Evolutionary conservation across 192 early-diverging fungal species (phyloP).

Genomic region (Coemansia sp.): DNA sequence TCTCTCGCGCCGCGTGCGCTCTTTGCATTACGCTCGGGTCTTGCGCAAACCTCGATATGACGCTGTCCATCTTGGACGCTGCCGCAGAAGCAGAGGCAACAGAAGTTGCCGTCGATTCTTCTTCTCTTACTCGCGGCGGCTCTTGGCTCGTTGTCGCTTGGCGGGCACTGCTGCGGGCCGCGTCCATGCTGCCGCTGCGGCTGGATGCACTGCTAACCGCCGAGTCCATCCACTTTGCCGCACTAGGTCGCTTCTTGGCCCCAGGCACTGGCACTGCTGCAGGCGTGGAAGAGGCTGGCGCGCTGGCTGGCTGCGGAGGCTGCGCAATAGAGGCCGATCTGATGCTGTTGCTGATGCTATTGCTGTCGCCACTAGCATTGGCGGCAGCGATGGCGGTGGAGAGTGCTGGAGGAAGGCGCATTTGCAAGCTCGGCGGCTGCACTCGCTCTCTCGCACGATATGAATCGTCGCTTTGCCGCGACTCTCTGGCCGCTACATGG

Average conservation of each 20-base stretch:
- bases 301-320: neutral
- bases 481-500: neutral
- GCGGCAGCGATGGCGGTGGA: neutral
- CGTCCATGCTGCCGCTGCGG: neutral
- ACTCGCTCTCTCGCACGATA: neutral
- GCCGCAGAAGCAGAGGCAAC: neutral
- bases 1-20: conserved; percentile 26
- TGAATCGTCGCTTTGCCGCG: neutral
- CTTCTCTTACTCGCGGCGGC: neutral
- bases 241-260: neutral
- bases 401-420: neutral
- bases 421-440: neutral
- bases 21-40: conserved; percentile 31
- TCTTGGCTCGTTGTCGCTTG: neutral
- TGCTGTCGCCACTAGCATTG: neutral
- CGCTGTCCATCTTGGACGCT: neutral
- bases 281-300: neutral
- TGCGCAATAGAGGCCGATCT: neutral
- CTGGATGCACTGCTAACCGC: neutral
- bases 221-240: conserved; percentile 1
- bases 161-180: neutral
- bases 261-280: neutral
- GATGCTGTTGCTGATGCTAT: neutral
- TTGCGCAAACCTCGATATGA: conserved; percentile 12
- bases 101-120: too few relatives aligned